Conservation (phyloP, 495 filamentous ascomycete species). For the Bathelium albidoporum region DNA sequence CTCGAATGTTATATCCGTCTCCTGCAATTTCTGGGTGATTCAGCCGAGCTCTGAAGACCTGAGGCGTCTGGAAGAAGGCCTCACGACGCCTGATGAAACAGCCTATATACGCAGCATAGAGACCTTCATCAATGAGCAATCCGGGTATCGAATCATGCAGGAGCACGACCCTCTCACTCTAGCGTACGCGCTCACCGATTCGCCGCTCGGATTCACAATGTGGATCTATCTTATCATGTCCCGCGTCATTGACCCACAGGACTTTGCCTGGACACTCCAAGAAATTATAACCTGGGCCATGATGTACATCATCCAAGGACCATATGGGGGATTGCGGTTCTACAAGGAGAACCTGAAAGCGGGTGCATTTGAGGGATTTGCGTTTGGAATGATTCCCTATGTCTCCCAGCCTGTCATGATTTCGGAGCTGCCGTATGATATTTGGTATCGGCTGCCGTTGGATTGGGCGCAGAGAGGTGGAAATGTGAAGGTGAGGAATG, state of each 20-base stretch:
- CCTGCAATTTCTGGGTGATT: background rate
- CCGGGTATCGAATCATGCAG: conserved; percentile 46
- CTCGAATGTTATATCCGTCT: conserved; percentile 15
- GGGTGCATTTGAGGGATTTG: background rate
- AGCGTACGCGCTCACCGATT: conserved; percentile 8
- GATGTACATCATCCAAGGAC: conserved; percentile 11
- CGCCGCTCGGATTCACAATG: conserved; percentile 10
- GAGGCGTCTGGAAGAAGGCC: background rate
- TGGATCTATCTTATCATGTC: conserved; percentile 12
- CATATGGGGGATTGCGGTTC: conserved; percentile 4
- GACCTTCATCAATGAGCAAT: background rate
- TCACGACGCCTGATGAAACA: background rate
- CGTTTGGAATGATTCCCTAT: background rate
- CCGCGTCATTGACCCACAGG: background rate
- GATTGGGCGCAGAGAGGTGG: background rate
- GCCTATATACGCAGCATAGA: background rate
- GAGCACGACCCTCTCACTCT: conserved; percentile 37
- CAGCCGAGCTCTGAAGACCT: background rate
- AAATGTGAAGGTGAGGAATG: conserved; percentile 14
- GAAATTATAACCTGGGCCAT: conserved; percentile 8
- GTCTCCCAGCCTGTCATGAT: background rate
- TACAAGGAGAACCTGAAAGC: background rate
- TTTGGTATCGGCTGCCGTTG: background rate
- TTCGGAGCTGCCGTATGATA: background rate
- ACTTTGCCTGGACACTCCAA: background rate